Evolutionary conservation across 2,329 filamentous ascomycete species (phyloP).

Genomic region (Elsinoe arachidis): DNA sequence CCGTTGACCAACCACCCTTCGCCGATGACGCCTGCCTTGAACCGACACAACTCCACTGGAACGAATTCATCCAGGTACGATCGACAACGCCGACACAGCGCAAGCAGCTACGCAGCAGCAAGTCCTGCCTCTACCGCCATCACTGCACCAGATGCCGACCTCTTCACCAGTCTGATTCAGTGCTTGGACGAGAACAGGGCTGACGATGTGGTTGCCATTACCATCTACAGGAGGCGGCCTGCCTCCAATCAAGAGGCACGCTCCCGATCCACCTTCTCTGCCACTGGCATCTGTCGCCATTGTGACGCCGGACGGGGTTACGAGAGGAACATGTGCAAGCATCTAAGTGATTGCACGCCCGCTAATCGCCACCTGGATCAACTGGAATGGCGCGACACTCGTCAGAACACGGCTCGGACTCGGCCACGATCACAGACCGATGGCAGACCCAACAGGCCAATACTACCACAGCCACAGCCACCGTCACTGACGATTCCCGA

Average conservation of each 20-base stretch:
- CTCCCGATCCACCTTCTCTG: not conserved
- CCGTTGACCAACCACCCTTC: not conserved
- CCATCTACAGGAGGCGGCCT: not conserved
- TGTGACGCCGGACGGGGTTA: not conserved
- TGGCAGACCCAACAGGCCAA: no score
- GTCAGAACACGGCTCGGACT: not conserved
- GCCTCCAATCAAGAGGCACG: not conserved
- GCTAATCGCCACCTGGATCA: not conserved
- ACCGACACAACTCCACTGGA: not conserved
- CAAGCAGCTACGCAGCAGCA: not conserved
- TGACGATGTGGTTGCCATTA: not conserved
- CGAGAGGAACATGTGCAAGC: constrained; percentile 1
- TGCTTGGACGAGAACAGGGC: not conserved
- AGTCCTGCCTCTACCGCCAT: not conserved
- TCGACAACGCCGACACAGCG: not conserved
- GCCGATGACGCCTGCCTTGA: not conserved
- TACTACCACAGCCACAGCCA: no score
- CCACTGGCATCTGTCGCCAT: not conserved
- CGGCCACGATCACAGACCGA: not conserved
- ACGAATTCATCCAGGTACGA: not conserved
- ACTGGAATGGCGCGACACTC: not conserved
- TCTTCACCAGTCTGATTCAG: not conserved
- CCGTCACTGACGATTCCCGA: no score
- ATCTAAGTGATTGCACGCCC: not conserved
- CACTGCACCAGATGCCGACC: not conserved